Base-by-base conservation (phyloP, 371 early-diverging fungal species). In the Mucor lusitanicus region DNA sequence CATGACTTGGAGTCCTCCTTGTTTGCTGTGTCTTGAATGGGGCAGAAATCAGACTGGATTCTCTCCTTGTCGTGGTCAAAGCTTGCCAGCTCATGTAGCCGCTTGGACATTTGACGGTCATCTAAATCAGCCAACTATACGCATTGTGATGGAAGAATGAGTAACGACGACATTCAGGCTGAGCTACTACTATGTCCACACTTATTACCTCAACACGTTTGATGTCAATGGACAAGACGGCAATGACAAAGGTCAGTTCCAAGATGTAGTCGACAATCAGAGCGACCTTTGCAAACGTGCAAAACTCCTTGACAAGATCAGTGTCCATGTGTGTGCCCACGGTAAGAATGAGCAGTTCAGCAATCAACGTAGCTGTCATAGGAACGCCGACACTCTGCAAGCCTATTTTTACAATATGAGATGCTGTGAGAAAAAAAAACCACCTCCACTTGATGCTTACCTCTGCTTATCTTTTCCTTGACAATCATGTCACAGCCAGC, bases 221-320 rank as follows among this genome's bases (percentile, higher is more conserved):
- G 59, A 91, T 90, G 80, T 92, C 91, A 68, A 92, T 90, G 1
- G 91, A 86, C 21, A 92, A 71, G 28, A 89, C 84, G 4, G 90
- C 85, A 59, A 87, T 79, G 55, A 90, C 88, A 71, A 92, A 91
- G 0, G 91, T 88, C 73, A 91, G 80, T 72, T 92, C 88, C 61
- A 91, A 69, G 17, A 90, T 72, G 65, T 86, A 91, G 64, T 90
- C 91, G 58, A 92, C 88, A 6, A 90, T 76, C 25, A 92, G 70
- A 23, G 90, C 85, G 17, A 90, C 77, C 17, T 85, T 81, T 0
- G 84, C 86, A 70, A 92, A 91, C 11, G 88, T 74, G 46, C 91
- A 91, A 65, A 91, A 91, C 63, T 92, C 92, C 75, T 87, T 79
- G 8, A 92, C 80, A 1, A 90, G 79, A 21, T 79, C 82, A 40